Percentiles rank a stretch among this genome's conserved stretches.
Conservation (phyloP, 2,329 filamentous ascomycete species). For the Clarireedia paspali region DNA sequence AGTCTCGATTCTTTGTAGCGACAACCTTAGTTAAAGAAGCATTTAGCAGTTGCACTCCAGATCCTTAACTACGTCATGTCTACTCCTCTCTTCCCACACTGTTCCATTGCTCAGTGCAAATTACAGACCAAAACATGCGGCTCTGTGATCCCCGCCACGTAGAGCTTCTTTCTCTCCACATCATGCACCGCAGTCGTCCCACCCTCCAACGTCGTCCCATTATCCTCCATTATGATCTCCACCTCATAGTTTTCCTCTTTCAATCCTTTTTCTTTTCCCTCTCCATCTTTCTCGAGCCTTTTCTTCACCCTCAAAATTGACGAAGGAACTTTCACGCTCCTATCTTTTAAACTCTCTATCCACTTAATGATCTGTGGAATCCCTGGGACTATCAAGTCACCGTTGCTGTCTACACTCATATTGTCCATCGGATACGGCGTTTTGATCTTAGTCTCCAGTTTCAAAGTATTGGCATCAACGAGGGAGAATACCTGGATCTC, state of each 20-base stretch:
- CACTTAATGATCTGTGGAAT: conserved; percentile 26
- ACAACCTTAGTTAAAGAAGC: too few species aligned
- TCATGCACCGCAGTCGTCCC: conserved; percentile 4
- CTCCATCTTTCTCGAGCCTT: neutral
- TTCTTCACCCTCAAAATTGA: neutral
- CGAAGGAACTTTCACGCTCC: conserved; percentile 7
- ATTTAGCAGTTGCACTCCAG: too few species aligned
- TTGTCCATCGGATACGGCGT: conserved; percentile 30
- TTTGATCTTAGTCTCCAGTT: conserved; percentile 22
- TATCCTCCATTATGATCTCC: conserved; percentile 5
- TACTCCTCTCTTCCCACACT: too few species aligned
- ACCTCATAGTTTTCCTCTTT: neutral
- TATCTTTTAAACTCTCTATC: conserved; percentile 18
- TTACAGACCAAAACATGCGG: conserved; percentile 4
- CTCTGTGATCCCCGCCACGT: neutral
- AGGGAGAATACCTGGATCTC: conserved; percentile 20
- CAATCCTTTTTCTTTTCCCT: neutral
- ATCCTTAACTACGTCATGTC: too few species aligned
- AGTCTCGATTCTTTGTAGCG: too few species aligned
- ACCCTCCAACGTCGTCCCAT: neutral
- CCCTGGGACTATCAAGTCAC: conserved; percentile 30
- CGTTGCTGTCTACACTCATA: conserved; percentile 30
- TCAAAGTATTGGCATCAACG: conserved; percentile 12
- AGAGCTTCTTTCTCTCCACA: neutral
- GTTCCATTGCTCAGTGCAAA: neutral